Percentiles rank a stretch among this genome's conserved stretches.
Conservation (phyloP, 2,329 filamentous ascomycete species). For the Dothideomycetidae sp. region DNA sequence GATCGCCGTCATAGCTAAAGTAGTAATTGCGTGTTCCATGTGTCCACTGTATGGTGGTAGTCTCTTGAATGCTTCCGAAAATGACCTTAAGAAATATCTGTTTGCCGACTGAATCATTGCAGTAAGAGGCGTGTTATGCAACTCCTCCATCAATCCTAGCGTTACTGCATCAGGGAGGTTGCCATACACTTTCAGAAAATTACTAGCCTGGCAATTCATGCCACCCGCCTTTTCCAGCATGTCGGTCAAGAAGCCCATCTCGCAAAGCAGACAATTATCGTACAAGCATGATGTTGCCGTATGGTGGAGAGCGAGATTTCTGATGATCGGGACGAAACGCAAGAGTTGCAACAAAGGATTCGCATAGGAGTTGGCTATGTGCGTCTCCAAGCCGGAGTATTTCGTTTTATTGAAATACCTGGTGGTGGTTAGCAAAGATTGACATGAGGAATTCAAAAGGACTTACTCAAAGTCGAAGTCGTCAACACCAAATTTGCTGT, state of each 20-base stretch:
- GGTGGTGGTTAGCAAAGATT: conserved; percentile 13
- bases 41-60: conserved; percentile 47
- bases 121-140: conserved; percentile 57
- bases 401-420: conserved; percentile 89
- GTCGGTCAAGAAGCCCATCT: conserved; percentile 89
- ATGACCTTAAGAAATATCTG: conserved; percentile 67
- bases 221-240: conserved; percentile 95
- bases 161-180: conserved; percentile 64
- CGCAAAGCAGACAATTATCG: conserved; percentile 78
- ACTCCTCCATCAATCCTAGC: conserved; percentile 70
- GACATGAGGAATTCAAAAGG: not conserved
- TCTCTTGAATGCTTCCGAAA: conserved; percentile 55
- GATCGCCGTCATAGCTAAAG: conserved; percentile 57
- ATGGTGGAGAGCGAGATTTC: conserved; percentile 80
- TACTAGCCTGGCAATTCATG: conserved; percentile 90
- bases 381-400: conserved; percentile 86
- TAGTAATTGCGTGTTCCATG: conserved; percentile 62
- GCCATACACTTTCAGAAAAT: conserved; percentile 79
- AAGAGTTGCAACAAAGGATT: conserved; percentile 85
- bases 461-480: conserved; percentile 90
- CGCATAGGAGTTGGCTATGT: conserved; percentile 92
- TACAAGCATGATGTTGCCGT: conserved; percentile 71
- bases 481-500: conserved; percentile 97
- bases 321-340: conserved; percentile 74
- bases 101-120: conserved; percentile 76